A percentile compares a stretch with the other conserved stretches of the same genome.
phyloP scores from a whole-genome alignment of 2,329 filamentous ascomycete species.

The Arthrobotrys pseudoclavata region DNA sequence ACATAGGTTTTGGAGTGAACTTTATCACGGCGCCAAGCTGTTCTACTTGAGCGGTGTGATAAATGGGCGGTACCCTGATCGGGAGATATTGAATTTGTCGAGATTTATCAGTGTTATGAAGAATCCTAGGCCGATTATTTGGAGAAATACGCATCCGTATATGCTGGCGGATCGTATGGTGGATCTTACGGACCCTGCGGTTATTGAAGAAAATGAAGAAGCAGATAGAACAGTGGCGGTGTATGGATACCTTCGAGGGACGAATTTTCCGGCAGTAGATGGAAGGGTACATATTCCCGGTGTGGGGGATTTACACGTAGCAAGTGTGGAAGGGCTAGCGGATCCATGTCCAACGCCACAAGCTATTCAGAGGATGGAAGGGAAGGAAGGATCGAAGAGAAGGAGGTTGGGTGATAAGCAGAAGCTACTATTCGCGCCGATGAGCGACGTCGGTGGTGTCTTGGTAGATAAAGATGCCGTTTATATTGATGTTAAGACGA shows the following conservation, averaged over 20 bases:
- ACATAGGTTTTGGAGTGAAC: conserved; percentile 93
- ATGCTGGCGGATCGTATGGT: conserved; percentile 92
- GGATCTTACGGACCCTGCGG: conserved; percentile 92
- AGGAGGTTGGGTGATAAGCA: conserved; percentile 93
- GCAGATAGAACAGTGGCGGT: conserved; percentile 92
- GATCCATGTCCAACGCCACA: conserved; percentile 97
- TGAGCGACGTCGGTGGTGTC: conserved; percentile 96
- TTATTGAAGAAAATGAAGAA: conserved; percentile 87
- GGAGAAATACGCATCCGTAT: conserved; percentile 97
- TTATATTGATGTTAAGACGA: conserved; percentile 81
- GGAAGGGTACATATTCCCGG: conserved; percentile 93
- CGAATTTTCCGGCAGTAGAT: conserved; percentile 88
- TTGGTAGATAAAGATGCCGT: conserved; percentile 98
- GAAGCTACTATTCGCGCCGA: conserved; percentile 94
- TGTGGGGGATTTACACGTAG: conserved; percentile 87
- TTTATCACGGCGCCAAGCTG: conserved; percentile 96
- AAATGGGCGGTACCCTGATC: conserved; percentile 95
- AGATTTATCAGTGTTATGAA: conserved; percentile 99
- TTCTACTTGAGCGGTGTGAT: conserved; percentile 97
- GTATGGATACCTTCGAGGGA: conserved; percentile 93
- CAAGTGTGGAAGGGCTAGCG: conserved; percentile 85
- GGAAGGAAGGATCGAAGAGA: conserved; percentile 77
- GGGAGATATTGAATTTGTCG: conserved; percentile 94
- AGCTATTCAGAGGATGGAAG: conserved; percentile 83
- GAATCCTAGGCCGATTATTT: conserved; percentile 94